Evolutionary conservation across 805 yeast genomes (phyloP).

Genomic region (Myxozyma lipomycoides): DNA sequence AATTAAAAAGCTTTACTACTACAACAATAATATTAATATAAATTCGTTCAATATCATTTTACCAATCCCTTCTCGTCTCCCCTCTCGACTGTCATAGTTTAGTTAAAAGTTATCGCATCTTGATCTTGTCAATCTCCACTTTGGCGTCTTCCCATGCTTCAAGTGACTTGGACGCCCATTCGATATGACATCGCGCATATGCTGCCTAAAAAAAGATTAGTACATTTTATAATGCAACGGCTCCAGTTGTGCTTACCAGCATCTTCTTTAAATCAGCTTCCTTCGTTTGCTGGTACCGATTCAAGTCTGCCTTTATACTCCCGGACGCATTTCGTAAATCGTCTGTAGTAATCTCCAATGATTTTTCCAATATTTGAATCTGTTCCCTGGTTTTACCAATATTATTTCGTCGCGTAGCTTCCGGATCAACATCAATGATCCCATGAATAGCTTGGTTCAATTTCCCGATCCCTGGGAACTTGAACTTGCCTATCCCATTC

Average conservation of each 20-base stretch:
- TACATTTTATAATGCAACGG: neutral
- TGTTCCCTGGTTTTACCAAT: conserved; percentile 45
- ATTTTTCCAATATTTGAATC: conserved; percentile 43
- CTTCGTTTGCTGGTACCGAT: conserved; percentile 48
- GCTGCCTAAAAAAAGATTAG: conserved; percentile 31
- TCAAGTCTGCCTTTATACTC: conserved; percentile 43
- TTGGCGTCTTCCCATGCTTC: conserved; percentile 66
- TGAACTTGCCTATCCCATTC: conserved; percentile 47
- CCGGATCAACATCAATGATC: conserved; percentile 64
- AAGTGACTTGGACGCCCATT: conserved; percentile 64
- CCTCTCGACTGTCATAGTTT: neutral
- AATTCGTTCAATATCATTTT: no score
- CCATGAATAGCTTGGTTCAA: conserved; percentile 54
- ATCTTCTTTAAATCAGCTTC: conserved; percentile 51
- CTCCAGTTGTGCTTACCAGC: conserved; percentile 31
- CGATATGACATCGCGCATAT: conserved; percentile 53
- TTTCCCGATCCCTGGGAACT: conserved; percentile 52
- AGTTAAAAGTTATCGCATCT: conserved; percentile 7
- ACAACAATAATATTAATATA: no score
- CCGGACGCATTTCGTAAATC: conserved; percentile 51
- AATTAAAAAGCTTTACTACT: no score
- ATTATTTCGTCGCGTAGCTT: conserved; percentile 53
- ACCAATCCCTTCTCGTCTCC: no score
- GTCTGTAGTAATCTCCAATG: conserved; percentile 49
- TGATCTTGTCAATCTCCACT: conserved; percentile 28